A percentile compares a stretch with the other conserved stretches of the same genome.
Evolutionary conservation across 768 basidiomycete genomes (phyloP).

Genomic region (Rhodosporidiobolus odoratus): DNA sequence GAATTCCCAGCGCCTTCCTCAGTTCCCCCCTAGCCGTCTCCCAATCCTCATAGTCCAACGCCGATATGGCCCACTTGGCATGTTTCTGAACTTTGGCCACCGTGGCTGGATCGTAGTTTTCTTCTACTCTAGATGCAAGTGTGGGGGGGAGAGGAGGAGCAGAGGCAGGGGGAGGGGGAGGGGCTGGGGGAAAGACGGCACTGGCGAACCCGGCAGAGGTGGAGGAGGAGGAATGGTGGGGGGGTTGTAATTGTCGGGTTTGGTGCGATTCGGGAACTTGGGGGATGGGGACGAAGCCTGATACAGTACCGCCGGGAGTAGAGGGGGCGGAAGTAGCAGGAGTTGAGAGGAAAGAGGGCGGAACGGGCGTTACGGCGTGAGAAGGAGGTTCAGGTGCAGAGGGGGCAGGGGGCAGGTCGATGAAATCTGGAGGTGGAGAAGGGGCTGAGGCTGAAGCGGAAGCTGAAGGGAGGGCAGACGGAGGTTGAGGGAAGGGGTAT

Average conservation of each 20-base stretch:
- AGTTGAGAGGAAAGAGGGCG: slow-evolving; percentile 20
- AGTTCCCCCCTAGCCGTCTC: slow-evolving; percentile 81
- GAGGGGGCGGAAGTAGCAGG: background rate
- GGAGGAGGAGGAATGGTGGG: slow-evolving; percentile 20
- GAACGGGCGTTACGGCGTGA: slow-evolving; percentile 5
- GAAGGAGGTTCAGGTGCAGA: background rate
- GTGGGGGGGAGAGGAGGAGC: background rate
- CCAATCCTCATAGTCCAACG: slow-evolving; percentile 91
- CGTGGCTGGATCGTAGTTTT: slow-evolving; percentile 48
- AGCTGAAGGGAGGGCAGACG: slow-evolving; percentile 26
- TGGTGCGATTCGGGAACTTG: slow-evolving; percentile 37
- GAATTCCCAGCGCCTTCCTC: slow-evolving; percentile 58
- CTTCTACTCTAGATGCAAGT: background rate
- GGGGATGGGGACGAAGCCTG: slow-evolving; percentile 42
- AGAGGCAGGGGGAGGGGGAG: slow-evolving; percentile 1
- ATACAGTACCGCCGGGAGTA: slow-evolving; percentile 40
- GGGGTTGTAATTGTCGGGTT: slow-evolving; percentile 38
- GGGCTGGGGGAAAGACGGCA: slow-evolving; percentile 31
- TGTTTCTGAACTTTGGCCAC: slow-evolving; percentile 81
- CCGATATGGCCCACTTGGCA: slow-evolving; percentile 83
- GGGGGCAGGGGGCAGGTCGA: background rate
- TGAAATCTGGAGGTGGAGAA: background rate
- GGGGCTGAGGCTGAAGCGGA: slow-evolving; percentile 28
- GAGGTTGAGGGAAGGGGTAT: slow-evolving; percentile 31
- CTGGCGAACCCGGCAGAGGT: slow-evolving; percentile 33